These are phyloP conservation scores for Fusarium devonianum DNA, from an alignment of 2,329 filamentous ascomycete species.

Conservation along the genomic window DNA sequence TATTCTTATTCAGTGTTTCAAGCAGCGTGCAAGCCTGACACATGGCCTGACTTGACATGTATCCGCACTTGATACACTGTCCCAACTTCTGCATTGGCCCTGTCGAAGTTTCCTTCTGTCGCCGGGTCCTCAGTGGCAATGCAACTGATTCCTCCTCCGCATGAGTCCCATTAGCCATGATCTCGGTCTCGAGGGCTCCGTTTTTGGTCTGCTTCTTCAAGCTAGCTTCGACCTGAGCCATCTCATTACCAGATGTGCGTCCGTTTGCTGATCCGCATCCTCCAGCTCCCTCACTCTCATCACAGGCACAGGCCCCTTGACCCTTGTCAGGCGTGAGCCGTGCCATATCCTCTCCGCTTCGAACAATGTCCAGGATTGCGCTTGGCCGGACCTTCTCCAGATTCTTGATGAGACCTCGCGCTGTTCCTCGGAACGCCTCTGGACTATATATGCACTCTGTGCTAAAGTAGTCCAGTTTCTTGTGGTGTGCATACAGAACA, in stretches of 20 bases:
- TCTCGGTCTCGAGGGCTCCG: slow-evolving; percentile 44
- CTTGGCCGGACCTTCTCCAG: slow-evolving; percentile 92
- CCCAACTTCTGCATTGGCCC: slow-evolving; percentile 76
- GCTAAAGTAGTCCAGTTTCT: slow-evolving; percentile 96
- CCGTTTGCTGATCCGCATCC: slow-evolving; percentile 76
- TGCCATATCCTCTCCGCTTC: slow-evolving; percentile 96
- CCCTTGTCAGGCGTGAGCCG: slow-evolving; percentile 62
- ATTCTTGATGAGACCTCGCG: slow-evolving; percentile 91
- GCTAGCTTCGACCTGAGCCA: slow-evolving; percentile 78
- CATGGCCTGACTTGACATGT: slow-evolving; percentile 91
- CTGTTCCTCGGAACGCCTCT: slow-evolving; percentile 93
- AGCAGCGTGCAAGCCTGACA: slow-evolving; percentile 94
- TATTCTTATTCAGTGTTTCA: slow-evolving; percentile 87
- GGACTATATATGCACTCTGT: slow-evolving; percentile 99
- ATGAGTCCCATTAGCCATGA: slow-evolving; percentile 36
- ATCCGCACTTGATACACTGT: slow-evolving; percentile 86
- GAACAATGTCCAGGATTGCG: slow-evolving; percentile 92
- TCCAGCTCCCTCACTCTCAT: slow-evolving; percentile 55
- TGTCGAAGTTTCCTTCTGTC: slow-evolving; percentile 37
- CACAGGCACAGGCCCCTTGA: slow-evolving; percentile 47
- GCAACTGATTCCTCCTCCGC: slow-evolving; percentile 43
- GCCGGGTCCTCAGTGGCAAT: slow-evolving; percentile 46
- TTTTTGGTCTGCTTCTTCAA: slow-evolving; percentile 34
- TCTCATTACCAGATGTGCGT: slow-evolving; percentile 73
- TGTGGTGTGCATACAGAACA: slow-evolving; percentile 95